Evolutionary conservation across 2,329 filamentous ascomycete genomes (phyloP), one percentile per base, ranked within the genome.

Genomic region (Sporothrix sp.): DNA sequence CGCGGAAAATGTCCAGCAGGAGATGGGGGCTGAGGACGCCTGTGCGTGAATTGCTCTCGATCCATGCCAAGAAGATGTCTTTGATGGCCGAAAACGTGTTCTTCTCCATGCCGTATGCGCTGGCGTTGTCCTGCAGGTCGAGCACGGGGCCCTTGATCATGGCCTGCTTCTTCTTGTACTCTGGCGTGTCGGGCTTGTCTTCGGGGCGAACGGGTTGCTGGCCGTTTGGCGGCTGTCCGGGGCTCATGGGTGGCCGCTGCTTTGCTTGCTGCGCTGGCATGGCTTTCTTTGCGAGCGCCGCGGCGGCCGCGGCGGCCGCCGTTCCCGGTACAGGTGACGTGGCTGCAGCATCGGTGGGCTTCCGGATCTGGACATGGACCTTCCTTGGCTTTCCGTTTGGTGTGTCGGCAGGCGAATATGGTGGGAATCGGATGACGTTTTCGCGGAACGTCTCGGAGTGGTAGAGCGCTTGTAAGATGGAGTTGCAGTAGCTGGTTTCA

Each of bases 121-220:
- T 74, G 7, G 83, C 76, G 62, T 89, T 93, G 60, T 94, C 87
- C 59, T 84, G 81, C 66, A 97, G 78, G 60, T 94, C 87, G 51
- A 97, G 67, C 33, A 96, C 83, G 1, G 93, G 93, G 0, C 93
- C 88, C 38, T 84, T 85, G 54, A 90, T 75, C 72, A 97, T 82
- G 16, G 90, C 90, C 64, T 93, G 82, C 69, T 95, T 96, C 74
- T 98, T 98, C 70, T 96, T 96, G 70, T 93, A 95, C 68, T 98
- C 93, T 1, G 91, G 88, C 1, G 90, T 90, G 62, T 97, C 90
- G 55, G 86, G 87, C 65, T 89, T 95, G 62, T 97, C 93, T 65
- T 97, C 93, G 8, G 87, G 86, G 59, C 89, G 73, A 37, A 74
- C 55, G 3, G 68, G 84, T 52, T 66, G 83, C 52, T 70, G 74